Percentiles rank a stretch among this genome's conserved stretches.
phyloP scores from a whole-genome alignment of 768 basidiomycete genomes.

The Rhodotorula kratochvilovae region DNA sequence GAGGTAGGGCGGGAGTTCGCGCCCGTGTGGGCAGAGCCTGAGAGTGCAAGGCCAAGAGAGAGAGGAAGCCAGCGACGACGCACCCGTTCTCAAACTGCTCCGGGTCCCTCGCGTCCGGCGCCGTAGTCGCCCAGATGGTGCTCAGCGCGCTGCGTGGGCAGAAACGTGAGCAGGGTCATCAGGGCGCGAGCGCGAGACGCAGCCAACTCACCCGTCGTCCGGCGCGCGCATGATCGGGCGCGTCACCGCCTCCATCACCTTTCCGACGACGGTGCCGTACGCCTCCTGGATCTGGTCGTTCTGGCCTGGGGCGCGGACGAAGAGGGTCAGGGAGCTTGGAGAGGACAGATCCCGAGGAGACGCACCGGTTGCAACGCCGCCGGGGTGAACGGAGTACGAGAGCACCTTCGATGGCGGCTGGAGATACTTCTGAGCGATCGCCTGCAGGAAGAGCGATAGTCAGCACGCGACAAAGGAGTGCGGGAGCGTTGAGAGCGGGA shows the following conservation, averaged over 20 bases:
- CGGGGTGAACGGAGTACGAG: constrained; percentile 23
- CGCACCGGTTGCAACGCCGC: too few species aligned
- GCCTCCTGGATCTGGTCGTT: constrained; percentile 27
- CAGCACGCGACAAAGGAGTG: too few species aligned
- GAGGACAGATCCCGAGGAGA: background rate
- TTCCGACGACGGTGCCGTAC: constrained; percentile 20
- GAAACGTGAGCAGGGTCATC: too few species aligned
- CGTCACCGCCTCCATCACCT: background rate
- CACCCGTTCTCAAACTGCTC: constrained; percentile 17
- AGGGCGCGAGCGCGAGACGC: background rate
- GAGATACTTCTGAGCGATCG: constrained; percentile 23
- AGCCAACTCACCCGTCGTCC: constrained; percentile 18
- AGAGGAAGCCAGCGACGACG: too few species aligned
- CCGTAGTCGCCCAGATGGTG: constrained; percentile 16
- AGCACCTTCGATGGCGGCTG: constrained; percentile 5
- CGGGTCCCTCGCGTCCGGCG: constrained; percentile 5
- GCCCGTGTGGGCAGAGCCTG: too few species aligned
- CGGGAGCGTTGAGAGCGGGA: too few species aligned
- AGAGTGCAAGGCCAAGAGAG: too few species aligned
- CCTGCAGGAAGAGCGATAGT: background rate
- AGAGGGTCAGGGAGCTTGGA: too few species aligned
- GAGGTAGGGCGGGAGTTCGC: too few species aligned
- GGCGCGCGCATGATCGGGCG: constrained; percentile 13
- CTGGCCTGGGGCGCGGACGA: constrained; percentile 3
- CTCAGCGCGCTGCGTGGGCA: background rate